Evolutionary conservation across 768 basidiomycete species (phyloP).

Genomic region (Termitomyces sp.): DNA sequence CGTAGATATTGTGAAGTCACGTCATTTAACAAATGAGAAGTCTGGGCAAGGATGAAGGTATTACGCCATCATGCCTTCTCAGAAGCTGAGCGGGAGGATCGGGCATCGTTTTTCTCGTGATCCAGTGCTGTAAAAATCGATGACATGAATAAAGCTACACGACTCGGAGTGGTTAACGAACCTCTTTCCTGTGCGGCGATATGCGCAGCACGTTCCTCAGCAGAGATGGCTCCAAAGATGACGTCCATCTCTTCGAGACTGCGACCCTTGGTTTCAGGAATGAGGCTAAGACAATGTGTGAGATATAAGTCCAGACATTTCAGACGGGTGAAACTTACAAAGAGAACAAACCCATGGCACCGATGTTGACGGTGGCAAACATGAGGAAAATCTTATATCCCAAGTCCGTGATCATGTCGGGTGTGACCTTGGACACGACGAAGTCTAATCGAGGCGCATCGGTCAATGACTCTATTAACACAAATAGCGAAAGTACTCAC

Average conservation of each 20-base stretch:
- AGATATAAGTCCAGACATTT: slow-evolving; percentile 2
- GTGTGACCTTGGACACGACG: slow-evolving; percentile 69
- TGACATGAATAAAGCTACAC: not conserved
- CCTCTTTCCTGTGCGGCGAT: slow-evolving; percentile 46
- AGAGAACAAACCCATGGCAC: slow-evolving; percentile 65
- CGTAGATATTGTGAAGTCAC: not conserved
- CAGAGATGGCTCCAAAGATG: slow-evolving; percentile 52
- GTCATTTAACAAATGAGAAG: not conserved
- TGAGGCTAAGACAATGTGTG: slow-evolving; percentile 25
- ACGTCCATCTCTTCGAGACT: slow-evolving; percentile 52
- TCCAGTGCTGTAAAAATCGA: not conserved
- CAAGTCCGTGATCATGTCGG: slow-evolving; percentile 53
- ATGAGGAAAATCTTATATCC: slow-evolving; percentile 77
- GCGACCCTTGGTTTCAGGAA: slow-evolving; percentile 62
- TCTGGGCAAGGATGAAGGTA: not conserved
- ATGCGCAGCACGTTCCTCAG: slow-evolving; percentile 49
- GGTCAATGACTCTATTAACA: not conserved
- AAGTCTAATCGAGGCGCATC: slow-evolving; percentile 47
- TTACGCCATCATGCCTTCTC: slow-evolving; percentile 1
- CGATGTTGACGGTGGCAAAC: slow-evolving; percentile 73
- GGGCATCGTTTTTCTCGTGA: not conserved
- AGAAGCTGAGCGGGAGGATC: not conserved
- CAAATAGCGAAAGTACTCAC: slow-evolving; percentile 32
- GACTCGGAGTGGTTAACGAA: slow-evolving; percentile 5
- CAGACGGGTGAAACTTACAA: slow-evolving; percentile 35